Evolutionary conservation across 495 filamentous ascomycete genomes (phyloP).

Genomic region (Aspergillus ellipticus): DNA sequence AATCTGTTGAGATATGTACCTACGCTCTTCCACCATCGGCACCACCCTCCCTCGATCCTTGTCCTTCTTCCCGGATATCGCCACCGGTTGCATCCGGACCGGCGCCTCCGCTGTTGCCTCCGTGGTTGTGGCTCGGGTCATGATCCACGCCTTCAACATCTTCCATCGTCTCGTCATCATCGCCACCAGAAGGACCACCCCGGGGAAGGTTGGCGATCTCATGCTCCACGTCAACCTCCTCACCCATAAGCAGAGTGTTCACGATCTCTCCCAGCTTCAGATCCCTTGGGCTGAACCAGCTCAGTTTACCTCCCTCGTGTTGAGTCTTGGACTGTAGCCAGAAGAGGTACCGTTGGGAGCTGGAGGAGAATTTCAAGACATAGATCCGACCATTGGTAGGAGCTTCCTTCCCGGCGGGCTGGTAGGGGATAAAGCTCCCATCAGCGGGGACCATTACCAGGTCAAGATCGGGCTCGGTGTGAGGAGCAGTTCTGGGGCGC

Average conservation of each 20-base stretch:
- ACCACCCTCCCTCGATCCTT: conserved; percentile 82
- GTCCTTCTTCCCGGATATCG: conserved; percentile 85
- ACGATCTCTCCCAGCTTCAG: conserved; percentile 80
- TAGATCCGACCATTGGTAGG: conserved; percentile 88
- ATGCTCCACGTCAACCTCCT: conserved; percentile 77
- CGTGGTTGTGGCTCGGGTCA: conserved; percentile 52
- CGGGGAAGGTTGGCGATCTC: conserved; percentile 66
- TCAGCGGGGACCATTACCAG: conserved; percentile 89
- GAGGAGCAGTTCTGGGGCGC: conserved; percentile 63
- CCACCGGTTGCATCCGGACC: conserved; percentile 83
- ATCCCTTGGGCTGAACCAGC: conserved; percentile 79
- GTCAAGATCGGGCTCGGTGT: conserved; percentile 71
- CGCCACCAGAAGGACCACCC: conserved; percentile 41
- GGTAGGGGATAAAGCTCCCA: conserved; percentile 77
- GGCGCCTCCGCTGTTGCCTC: conserved; percentile 69
- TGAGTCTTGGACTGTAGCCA: conserved; percentile 92
- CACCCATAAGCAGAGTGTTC: conserved; percentile 76
- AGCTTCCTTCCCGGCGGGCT: conserved; percentile 52
- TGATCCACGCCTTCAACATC: conserved; percentile 66
- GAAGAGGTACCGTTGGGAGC: conserved; percentile 85
- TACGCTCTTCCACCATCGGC: conserved; percentile 98
- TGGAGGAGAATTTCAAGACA: conserved; percentile 91
- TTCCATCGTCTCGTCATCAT: conserved; percentile 80
- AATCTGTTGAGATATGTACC: conserved; percentile 59
- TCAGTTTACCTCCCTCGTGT: conserved; percentile 63